These are phyloP conservation scores for Aspergillus pseudoterreus DNA, from an alignment of 2,329 filamentous ascomycete genomes.

Conservation along the genomic window DNA sequence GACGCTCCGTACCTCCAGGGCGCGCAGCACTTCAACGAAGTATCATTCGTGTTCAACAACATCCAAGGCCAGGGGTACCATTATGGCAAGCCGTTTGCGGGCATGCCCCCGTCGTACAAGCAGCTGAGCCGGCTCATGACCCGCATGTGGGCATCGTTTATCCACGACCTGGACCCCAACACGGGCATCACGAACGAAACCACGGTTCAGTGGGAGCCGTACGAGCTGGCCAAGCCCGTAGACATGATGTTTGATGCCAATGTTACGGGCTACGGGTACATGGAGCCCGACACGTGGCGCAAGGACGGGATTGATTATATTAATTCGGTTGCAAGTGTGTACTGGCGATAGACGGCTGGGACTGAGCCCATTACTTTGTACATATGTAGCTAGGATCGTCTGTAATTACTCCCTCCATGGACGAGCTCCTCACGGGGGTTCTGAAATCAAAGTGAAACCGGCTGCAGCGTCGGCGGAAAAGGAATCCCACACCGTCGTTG, in stretches of 20 bases:
- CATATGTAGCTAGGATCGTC: too few relatives aligned
- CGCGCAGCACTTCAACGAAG: conserved; percentile 55
- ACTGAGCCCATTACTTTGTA: not conserved
- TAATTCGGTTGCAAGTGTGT: conserved; percentile 22
- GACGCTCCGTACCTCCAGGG: conserved; percentile 43
- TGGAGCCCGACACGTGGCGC: conserved; percentile 47
- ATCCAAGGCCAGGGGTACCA: conserved; percentile 46
- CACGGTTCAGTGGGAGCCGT: conserved; percentile 42
- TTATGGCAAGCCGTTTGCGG: conserved; percentile 33
- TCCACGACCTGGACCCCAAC: conserved; percentile 47
- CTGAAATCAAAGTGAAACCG: not conserved
- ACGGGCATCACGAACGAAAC: conserved; percentile 18
- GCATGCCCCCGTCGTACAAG: conserved; percentile 40
- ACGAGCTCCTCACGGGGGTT: not conserved
- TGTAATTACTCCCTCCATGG: not conserved
- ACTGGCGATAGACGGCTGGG: conserved; percentile 18
- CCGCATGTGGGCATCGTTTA: conserved; percentile 52
- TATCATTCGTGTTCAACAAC: conserved; percentile 55
- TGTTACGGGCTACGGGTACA: conserved; percentile 32
- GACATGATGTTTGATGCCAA: conserved; percentile 53
- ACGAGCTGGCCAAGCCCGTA: conserved; percentile 37
- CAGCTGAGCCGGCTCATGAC: conserved; percentile 48
- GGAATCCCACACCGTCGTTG: not conserved
- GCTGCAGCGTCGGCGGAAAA: not conserved
- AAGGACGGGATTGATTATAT: conserved; percentile 30